phyloP scores from a whole-genome alignment of 176 grass and related monocot genomes.

The Puccinellia tenuiflora region DNA sequence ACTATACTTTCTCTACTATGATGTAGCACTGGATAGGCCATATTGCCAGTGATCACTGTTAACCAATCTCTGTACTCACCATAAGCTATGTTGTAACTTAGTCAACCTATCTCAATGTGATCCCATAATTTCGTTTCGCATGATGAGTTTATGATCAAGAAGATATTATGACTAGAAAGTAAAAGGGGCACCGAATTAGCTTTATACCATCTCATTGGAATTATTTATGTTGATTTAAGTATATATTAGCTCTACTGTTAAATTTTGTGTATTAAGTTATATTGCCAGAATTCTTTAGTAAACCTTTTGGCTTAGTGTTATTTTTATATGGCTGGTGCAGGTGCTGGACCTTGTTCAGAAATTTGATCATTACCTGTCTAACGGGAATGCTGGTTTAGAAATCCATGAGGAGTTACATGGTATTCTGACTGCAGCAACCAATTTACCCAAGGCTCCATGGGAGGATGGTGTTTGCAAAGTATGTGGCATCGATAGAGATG shows the following conservation, averaged over 20 bases:
- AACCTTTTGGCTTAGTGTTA: constrained; percentile 17
- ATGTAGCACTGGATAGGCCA: neutral
- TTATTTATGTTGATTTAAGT: constrained; percentile 11
- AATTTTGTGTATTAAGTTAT: constrained; percentile 5
- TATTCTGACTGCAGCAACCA: constrained; percentile 48
- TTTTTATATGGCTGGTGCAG: constrained; percentile 43
- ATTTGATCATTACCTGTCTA: constrained; percentile 39
- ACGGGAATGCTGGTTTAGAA: constrained; percentile 36
- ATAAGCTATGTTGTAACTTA: neutral
- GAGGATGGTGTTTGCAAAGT: constrained; percentile 98
- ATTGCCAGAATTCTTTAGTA: neutral
- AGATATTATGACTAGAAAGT: neutral
- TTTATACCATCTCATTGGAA: neutral
- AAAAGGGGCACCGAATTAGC: neutral
- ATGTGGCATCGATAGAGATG: constrained; percentile 88
- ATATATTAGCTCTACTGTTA: constrained; percentile 2
- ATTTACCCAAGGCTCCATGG: constrained; percentile 89
- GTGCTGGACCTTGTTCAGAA: constrained; percentile 70
- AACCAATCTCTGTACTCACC: neutral
- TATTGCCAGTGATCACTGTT: neutral
- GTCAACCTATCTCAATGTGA: neutral
- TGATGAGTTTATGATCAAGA: neutral
- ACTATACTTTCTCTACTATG: neutral
- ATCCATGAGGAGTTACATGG: constrained; percentile 51
- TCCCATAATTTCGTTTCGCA: constrained; percentile 4